phyloP scores from a whole-genome alignment of 2,329 filamentous ascomycete genomes.

The Rhynchosporium secalis region DNA sequence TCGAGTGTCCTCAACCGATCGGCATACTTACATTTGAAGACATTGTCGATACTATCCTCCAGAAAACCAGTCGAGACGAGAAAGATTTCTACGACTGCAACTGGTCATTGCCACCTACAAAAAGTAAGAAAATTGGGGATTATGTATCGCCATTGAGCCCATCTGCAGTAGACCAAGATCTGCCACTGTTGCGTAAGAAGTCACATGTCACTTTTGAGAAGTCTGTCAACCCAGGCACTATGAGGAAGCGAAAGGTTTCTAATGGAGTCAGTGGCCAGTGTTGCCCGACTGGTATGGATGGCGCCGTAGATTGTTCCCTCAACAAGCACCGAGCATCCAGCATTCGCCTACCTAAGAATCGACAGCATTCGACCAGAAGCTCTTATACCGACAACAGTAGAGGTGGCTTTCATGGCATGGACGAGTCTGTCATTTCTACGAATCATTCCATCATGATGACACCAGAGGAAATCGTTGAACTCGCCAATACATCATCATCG shows the following conservation, averaged over 20 bases:
- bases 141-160: slow-evolving; percentile 4
- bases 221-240: slow-evolving; percentile 14
- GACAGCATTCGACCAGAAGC: slow-evolving; percentile 17
- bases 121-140: slow-evolving; percentile 28
- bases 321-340: slow-evolving; percentile 3
- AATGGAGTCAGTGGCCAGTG: slow-evolving; percentile 10
- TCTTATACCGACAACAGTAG: slow-evolving; percentile 34
- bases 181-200: not conserved
- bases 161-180: not conserved
- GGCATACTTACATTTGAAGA: slow-evolving; percentile 38
- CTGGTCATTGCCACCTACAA: slow-evolving; percentile 23
- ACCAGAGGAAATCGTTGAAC: slow-evolving; percentile 15
- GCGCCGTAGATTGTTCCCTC: slow-evolving; percentile 25
- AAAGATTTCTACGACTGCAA: slow-evolving; percentile 32
- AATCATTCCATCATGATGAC: slow-evolving; percentile 11
- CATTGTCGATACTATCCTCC: slow-evolving; percentile 33
- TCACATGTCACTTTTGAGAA: slow-evolving; percentile 13
- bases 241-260: slow-evolving; percentile 31
- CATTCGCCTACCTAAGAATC: slow-evolving; percentile 12
- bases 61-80: slow-evolving; percentile 33
- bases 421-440: slow-evolving; percentile 12
- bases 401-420: slow-evolving; percentile 31
- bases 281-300: slow-evolving; percentile 24
- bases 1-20: slow-evolving; percentile 31
- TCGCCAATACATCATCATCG: slow-evolving; percentile 12